Percentiles rank a stretch among this genome's conserved stretches.
These are phyloP conservation scores for Fraxinus xanthoxyloides DNA, from an alignment of 305 asterid genomes.

Conservation along the genomic window DNA sequence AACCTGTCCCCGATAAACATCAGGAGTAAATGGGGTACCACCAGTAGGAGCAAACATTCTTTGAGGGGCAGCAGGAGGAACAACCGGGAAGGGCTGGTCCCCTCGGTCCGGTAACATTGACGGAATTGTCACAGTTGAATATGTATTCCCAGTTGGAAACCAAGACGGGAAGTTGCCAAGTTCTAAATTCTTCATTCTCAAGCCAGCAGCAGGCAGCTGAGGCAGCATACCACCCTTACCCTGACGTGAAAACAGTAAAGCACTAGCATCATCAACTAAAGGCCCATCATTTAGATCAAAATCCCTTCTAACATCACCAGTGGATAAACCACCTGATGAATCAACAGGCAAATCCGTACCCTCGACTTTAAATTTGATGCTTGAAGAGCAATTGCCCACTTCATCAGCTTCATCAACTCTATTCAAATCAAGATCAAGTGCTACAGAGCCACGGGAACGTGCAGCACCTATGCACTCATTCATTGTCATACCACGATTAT, in stretches of 20 bases:
- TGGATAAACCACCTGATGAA: conserved; percentile 18
- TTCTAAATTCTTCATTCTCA: conserved; percentile 28
- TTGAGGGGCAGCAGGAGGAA: conserved; percentile 41
- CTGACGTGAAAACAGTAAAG: conserved; percentile 19
- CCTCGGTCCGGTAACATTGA: conserved; percentile 47
- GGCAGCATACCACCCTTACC: conserved; percentile 22
- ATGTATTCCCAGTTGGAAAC: conserved; percentile 48
- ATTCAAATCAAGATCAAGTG: conserved; percentile 53
- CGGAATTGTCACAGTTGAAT: conserved; percentile 43
- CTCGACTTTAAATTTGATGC: conserved; percentile 19
- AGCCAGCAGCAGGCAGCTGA: conserved; percentile 29
- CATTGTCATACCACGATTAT: conserved; percentile 20
- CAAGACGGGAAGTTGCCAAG: conserved; percentile 40
- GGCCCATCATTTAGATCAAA: conserved; percentile 49
- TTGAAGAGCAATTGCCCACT: conserved; percentile 29
- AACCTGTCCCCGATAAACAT: conserved; percentile 49
- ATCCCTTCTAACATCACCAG: conserved; percentile 30
- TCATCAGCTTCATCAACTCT: conserved; percentile 35
- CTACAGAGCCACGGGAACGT: conserved; percentile 33
- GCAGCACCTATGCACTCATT: conserved; percentile 28
- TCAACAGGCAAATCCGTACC: conserved; percentile 1
- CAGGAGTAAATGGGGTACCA: conserved; percentile 37
- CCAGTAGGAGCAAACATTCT: conserved; percentile 40
- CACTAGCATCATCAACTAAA: conserved; percentile 28
- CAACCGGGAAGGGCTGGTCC: conserved; percentile 41